phyloP scores from a whole-genome alignment of 192 early-diverging fungal genomes.

The Umbelopsis isabellina region DNA sequence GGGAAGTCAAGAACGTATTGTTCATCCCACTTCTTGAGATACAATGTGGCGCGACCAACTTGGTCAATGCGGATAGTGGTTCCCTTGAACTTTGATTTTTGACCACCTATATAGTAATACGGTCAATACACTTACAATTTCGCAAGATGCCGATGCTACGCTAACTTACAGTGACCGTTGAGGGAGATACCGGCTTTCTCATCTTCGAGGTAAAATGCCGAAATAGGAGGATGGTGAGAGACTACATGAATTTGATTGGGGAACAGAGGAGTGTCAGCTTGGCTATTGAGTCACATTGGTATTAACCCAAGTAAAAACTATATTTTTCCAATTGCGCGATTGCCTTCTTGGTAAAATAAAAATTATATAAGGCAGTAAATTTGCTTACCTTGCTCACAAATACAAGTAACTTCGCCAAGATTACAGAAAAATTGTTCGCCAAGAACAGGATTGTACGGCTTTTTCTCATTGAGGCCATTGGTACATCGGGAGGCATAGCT shows the following conservation, averaged over 20 bases:
- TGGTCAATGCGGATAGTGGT: constrained; percentile 67
- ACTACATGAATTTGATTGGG: constrained; percentile 36
- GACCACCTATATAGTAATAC: constrained; percentile 35
- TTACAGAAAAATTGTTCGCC: constrained; percentile 68
- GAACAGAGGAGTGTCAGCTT: background rate
- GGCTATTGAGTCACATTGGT: background rate
- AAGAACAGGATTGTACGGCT: constrained; percentile 66
- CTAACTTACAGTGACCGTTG: constrained; percentile 61
- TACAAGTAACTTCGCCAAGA: constrained; percentile 57
- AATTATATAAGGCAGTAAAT: background rate
- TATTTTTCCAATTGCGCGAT: background rate
- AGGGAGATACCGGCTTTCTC: constrained; percentile 61
- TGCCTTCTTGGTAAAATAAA: constrained; percentile 16
- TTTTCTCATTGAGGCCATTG: constrained; percentile 74
- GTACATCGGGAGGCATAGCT: constrained; percentile 71
- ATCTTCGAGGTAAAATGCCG: constrained; percentile 72
- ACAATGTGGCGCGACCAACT: constrained; percentile 63
- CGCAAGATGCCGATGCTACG: too few relatives aligned
- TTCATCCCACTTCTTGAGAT: constrained; percentile 55
- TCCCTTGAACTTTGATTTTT: constrained; percentile 67
- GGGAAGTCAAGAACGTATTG: constrained; percentile 64
- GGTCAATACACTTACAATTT: background rate
- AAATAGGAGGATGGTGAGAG: constrained; percentile 74
- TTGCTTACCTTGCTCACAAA: constrained; percentile 60
- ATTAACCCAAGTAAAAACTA: background rate